Conservation (phyloP, 371 early-diverging fungal genomes). For the Mortierella polycephala region DNA sequence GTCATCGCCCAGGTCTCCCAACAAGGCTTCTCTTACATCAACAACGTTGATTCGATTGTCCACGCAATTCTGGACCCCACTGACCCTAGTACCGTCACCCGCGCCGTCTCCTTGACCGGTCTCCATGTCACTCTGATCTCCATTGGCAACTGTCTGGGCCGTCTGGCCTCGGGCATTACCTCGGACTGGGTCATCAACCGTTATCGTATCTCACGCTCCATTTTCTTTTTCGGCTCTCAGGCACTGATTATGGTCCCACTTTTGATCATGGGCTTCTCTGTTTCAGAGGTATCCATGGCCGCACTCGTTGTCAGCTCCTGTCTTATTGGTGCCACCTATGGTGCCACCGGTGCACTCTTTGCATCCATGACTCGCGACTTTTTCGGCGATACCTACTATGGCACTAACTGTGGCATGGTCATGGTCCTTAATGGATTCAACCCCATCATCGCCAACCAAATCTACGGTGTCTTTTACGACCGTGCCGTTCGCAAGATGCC, state of each 20-base stretch:
- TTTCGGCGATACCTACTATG: slow-evolving; percentile 47
- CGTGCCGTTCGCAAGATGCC: slow-evolving; percentile 35
- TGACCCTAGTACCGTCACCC: slow-evolving; percentile 32
- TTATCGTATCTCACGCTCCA: slow-evolving; percentile 43
- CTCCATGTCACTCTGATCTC: slow-evolving; percentile 51
- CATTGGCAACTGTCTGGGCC: slow-evolving; percentile 49
- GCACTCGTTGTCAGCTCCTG: slow-evolving; percentile 30
- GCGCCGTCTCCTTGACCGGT: slow-evolving; percentile 41
- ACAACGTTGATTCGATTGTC: slow-evolving; percentile 53
- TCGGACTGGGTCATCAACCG: slow-evolving; percentile 52
- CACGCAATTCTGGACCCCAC: slow-evolving; percentile 41
- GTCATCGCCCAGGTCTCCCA: slow-evolving; percentile 51
- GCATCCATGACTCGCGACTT: slow-evolving; percentile 53
- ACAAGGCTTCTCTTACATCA: slow-evolving; percentile 54
- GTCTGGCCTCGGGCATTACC: slow-evolving; percentile 44
- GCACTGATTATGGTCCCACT: slow-evolving; percentile 36
- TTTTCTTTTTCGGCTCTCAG: slow-evolving; percentile 49
- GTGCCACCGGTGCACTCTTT: slow-evolving; percentile 50
- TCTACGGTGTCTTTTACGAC: slow-evolving; percentile 51
- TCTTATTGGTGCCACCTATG: slow-evolving; percentile 51
- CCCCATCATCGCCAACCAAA: slow-evolving; percentile 47
- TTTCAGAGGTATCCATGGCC: slow-evolving; percentile 12
- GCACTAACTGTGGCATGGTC: slow-evolving; percentile 48
- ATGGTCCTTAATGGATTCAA: slow-evolving; percentile 50
- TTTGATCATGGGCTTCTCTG: slow-evolving; percentile 42